phyloP scores from a whole-genome alignment of 352 stramenopile genomes.

The Globisporangium echinulatum region DNA sequence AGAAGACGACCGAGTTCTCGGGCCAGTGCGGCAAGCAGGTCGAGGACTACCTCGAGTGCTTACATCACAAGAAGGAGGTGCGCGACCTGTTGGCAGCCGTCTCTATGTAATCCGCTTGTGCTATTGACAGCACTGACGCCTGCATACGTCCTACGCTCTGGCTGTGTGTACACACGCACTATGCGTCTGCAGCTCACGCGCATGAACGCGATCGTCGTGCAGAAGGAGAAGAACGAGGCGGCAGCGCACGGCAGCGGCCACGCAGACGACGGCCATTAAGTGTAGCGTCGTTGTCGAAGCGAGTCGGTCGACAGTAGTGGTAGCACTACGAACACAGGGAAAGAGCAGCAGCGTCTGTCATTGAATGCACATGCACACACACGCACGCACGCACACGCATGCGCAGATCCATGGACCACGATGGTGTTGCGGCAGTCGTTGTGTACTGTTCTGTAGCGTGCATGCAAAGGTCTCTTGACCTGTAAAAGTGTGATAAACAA shows the following conservation, averaged over 20 bases:
- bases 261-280: conserved; percentile 38
- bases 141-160: neutral
- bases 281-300: conserved; percentile 13
- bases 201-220: conserved; percentile 77
- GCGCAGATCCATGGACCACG: no score
- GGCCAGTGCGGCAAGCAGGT: conserved; percentile 81
- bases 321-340: neutral
- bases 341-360: neutral
- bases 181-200: conserved; percentile 44
- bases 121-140: neutral
- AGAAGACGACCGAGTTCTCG: conserved; percentile 80
- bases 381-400: no score
- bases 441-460: no score
- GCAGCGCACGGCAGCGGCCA: conserved; percentile 27
- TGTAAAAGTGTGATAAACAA: no score
- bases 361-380: neutral
- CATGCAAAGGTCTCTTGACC: no score
- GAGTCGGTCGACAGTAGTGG: neutral
- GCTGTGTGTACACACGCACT: neutral
- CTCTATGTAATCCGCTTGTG: neutral
- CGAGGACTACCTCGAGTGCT: conserved; percentile 94
- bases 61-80: conserved; percentile 94
- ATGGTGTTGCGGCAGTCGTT: no score
- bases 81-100: neutral
- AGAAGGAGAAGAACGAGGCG: conserved; percentile 74